Conservation (phyloP, 2,329 filamentous ascomycete genomes). For the Fusarium neocosmosporiellum region DNA sequence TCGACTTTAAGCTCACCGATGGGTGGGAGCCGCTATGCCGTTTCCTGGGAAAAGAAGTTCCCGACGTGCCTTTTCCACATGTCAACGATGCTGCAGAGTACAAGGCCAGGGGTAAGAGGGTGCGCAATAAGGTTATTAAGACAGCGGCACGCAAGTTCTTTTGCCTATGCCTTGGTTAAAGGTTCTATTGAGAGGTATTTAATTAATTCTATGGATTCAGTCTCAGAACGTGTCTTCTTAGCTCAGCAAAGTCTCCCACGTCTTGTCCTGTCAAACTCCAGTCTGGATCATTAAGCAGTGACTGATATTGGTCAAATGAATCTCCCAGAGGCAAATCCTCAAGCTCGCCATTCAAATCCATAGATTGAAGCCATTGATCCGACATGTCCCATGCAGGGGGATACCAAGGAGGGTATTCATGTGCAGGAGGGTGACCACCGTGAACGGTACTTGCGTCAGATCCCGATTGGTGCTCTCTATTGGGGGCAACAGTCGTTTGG, state of each 20-base stretch:
- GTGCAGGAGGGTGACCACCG: neutral
- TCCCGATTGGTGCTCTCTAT: neutral
- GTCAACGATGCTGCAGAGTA: slow-evolving; percentile 39
- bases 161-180: slow-evolving; percentile 2
- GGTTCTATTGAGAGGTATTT: neutral
- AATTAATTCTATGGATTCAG: neutral
- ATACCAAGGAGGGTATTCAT: neutral
- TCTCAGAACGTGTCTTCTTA: slow-evolving; percentile 1
- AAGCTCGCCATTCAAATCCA: neutral
- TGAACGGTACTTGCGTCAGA: neutral
- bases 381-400: neutral
- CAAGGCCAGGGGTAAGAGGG: neutral
- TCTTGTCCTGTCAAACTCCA: slow-evolving; percentile 5
- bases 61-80: slow-evolving; percentile 43
- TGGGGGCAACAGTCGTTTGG: neutral
- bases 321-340: neutral
- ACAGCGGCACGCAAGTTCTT: slow-evolving; percentile 2
- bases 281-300: slow-evolving; percentile 2
- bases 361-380: neutral
- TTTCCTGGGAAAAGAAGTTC: slow-evolving; percentile 48
- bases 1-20: slow-evolving; percentile 45
- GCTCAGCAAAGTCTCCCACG: slow-evolving; percentile 12
- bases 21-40: slow-evolving; percentile 50
- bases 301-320: slow-evolving; percentile 5
- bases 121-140: slow-evolving; percentile 7